Base-by-base conservation (phyloP, 1,284 basidiomycete genomes). In the Leccinum olivaceoglutinosum region DNA sequence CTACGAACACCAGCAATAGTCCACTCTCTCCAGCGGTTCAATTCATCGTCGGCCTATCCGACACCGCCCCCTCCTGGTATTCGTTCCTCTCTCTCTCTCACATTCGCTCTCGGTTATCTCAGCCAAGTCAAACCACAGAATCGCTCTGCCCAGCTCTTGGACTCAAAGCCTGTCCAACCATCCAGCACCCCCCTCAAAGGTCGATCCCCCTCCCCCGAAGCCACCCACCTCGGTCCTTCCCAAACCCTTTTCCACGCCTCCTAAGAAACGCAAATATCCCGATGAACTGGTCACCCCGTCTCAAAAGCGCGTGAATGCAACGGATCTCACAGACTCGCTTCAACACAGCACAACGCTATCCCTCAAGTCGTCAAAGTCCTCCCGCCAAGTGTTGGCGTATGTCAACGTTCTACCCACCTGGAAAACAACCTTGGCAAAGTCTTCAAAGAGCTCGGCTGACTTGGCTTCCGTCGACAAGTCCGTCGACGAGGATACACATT, bases 1-100 rank as follows among this genome's bases (percentile, higher is more conserved):
- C 81, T 67, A 78, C 81, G 9, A 69, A 29, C 69, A 4, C 80
- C 76, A 14, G 73, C 83, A 0, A 85, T 89, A 67, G 82, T 87
- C 1, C 85, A 85, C 63, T 84, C 86, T 21, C 80, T 89, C 61
- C 86, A 88, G 61, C 82, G 82, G 18, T 80, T 82, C 21, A 73
- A 80, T 9, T 85, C 87, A 18, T 79, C 79, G n/a, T 77, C 79
- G 5, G 80, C 84, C 8, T 89, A 89, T 74, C 86, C 87, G 2
- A 87, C 88, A 2, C 86, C 86, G 16, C 85, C 87, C 7, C 88
- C 86, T 12, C 85, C 85, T 2, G 80, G 81, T 11, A 83, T 87
- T 32, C 81, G 76, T 44, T 78, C 79, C n/a, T 84, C 87, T 0
- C 87, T 87, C 1, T 89, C 89, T 12, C 81, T 91, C 61, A 88